Conservation (phyloP, 78 protist genomes). For the Speleostelium caveatum region DNA sequence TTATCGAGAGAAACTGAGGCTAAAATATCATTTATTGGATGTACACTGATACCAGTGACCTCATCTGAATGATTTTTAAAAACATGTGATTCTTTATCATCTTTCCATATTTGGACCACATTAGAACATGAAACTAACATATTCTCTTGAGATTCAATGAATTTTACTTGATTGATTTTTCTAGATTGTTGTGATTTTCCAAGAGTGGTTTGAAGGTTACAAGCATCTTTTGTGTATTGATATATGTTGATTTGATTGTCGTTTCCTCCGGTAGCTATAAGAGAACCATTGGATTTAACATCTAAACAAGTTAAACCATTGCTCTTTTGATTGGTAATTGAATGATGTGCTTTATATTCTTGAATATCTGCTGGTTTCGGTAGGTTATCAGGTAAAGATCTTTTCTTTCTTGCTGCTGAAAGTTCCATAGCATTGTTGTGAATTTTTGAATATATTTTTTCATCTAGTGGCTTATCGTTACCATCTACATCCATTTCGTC, state of each 20-base stretch:
- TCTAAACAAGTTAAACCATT: conserved; percentile 53
- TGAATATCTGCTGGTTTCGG: conserved; percentile 36
- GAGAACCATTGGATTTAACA: not conserved
- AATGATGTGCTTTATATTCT: not conserved
- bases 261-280: conserved; percentile 65
- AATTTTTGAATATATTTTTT: conserved; percentile 1
- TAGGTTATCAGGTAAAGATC: conserved; percentile 41
- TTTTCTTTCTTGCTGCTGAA: conserved; percentile 76
- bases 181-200: conserved; percentile 31
- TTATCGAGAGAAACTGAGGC: conserved; percentile 80
- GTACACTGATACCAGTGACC: conserved; percentile 81
- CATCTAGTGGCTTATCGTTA: not conserved
- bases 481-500: not conserved
- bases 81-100: not conserved
- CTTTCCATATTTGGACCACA: conserved; percentile 80
- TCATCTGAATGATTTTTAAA: conserved; percentile 25
- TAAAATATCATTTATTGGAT: conserved; percentile 81
- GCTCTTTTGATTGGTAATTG: conserved; percentile 10
- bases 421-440: conserved; percentile 44
- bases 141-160: conserved; percentile 78
- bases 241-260: conserved; percentile 62
- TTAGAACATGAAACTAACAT: conserved; percentile 54
- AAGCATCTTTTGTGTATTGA: not conserved
- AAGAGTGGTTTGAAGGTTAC: not conserved
- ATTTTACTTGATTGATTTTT: conserved; percentile 55